Percentiles rank a stretch among this genome's conserved stretches.
phyloP scores from a whole-genome alignment of 2,329 filamentous ascomycete species.

The Venturia carpophila region DNA sequence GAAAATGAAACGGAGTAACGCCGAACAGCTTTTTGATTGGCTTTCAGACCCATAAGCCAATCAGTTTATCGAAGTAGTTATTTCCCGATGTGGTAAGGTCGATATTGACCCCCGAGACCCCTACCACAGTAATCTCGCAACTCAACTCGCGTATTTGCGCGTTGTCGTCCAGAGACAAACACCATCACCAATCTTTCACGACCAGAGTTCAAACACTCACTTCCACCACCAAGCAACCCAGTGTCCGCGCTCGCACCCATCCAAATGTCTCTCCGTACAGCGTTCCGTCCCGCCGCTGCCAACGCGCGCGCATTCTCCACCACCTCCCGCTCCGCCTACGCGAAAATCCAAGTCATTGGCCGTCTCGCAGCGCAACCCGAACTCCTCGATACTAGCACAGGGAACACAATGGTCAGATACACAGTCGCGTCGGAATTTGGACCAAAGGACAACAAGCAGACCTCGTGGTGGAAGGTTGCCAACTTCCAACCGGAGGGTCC shows the following conservation, averaged over 20 bases:
- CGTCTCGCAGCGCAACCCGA: conserved; percentile 76
- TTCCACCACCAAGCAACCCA: background rate
- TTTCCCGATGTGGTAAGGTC: background rate
- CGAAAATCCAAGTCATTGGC: conserved; percentile 80
- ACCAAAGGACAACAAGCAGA: conserved; percentile 59
- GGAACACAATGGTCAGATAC: conserved; percentile 70
- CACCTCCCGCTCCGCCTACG: conserved; percentile 54
- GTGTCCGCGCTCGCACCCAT: background rate
- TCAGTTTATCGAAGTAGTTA: background rate
- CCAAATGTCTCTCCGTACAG: conserved; percentile 36
- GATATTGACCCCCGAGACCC: conserved; percentile 1
- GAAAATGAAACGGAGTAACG: background rate
- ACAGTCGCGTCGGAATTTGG: conserved; percentile 63
- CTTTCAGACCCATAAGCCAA: background rate
- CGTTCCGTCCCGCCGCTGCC: conserved; percentile 39
- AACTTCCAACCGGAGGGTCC: conserved; percentile 62
- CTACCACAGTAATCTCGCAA: background rate
- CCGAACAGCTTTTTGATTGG: background rate
- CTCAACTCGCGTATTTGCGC: background rate
- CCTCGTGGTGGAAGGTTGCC: conserved; percentile 77
- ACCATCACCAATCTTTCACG: background rate
- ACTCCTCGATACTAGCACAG: conserved; percentile 58
- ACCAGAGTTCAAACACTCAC: background rate
- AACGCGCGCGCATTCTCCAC: conserved; percentile 66
- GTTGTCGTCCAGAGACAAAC: background rate